Evolutionary conservation across 2,329 filamentous ascomycete genomes (phyloP).

Genomic region (Xylariaceae sp.): DNA sequence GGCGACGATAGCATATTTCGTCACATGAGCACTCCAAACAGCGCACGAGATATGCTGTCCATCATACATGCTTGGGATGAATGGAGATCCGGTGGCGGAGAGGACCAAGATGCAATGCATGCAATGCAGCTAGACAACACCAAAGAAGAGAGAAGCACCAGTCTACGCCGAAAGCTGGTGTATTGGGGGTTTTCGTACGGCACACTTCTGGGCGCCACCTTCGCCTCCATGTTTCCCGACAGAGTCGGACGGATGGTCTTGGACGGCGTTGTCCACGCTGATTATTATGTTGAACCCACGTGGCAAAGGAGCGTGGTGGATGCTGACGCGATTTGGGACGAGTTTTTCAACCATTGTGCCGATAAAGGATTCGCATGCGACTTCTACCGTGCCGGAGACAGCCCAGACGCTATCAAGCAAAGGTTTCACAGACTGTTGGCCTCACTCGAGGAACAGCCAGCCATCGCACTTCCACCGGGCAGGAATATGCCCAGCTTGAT

Average conservation of each 20-base stretch:
- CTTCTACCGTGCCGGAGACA: conserved; percentile 34
- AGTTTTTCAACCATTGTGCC: conserved; percentile 44
- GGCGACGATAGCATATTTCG: conserved; percentile 30
- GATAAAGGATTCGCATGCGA: conserved; percentile 36
- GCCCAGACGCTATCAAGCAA: conserved; percentile 25
- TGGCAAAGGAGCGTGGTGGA: conserved; percentile 38
- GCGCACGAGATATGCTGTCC: conserved; percentile 37
- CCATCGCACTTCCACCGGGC: conserved; percentile 27
- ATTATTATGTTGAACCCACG: conserved; percentile 38
- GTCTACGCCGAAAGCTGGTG: conserved; percentile 29
- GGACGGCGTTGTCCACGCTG: conserved; percentile 33
- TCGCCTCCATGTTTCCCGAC: conserved; percentile 39
- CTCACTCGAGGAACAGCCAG: conserved; percentile 31
- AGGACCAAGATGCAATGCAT: too few relatives aligned
- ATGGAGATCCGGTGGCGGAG: conserved; percentile 22
- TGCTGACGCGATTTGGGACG: conserved; percentile 40
- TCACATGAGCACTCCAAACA: conserved; percentile 31
- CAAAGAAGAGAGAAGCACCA: conserved; percentile 8
- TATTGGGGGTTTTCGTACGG: conserved; percentile 40
- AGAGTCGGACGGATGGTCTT: conserved; percentile 39
- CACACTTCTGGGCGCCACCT: conserved; percentile 34
- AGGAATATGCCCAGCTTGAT: conserved; percentile 33
- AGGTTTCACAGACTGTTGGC: conserved; percentile 31
- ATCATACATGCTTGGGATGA: conserved; percentile 37
- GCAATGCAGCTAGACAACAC: conserved; percentile 5